Conservation (phyloP, 257 asterid species). For the Primulina tabacum region DNA sequence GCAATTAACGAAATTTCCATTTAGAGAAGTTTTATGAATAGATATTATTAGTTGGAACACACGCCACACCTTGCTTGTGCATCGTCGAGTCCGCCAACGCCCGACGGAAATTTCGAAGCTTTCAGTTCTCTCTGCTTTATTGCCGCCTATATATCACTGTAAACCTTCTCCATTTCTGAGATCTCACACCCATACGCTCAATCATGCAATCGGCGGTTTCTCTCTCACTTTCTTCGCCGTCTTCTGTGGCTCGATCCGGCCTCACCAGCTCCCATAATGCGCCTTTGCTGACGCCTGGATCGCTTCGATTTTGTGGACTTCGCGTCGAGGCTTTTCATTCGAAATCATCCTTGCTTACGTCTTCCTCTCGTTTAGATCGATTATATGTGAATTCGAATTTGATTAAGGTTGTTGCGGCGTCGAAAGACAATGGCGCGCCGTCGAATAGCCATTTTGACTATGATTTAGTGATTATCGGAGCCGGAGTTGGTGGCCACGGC, state of each 20-base stretch:
- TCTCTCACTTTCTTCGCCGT: slow-evolving; percentile 53
- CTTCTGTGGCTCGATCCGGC: slow-evolving; percentile 46
- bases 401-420: slow-evolving; percentile 42
- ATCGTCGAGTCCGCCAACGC: slow-evolving; percentile 10
- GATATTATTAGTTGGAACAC: too few species aligned
- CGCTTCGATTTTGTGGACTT: slow-evolving; percentile 83
- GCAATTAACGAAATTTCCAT: too few species aligned
- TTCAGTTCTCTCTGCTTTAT: slow-evolving; percentile 1
- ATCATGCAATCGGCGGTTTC: slow-evolving; percentile 70
- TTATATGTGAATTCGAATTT: slow-evolving; percentile 30
- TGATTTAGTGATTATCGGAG: slow-evolving; percentile 93
- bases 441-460: slow-evolving; percentile 65
- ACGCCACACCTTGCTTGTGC: not conserved
- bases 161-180: not conserved
- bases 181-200: slow-evolving; percentile 4
- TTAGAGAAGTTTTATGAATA: too few species aligned
- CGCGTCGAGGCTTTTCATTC: slow-evolving; percentile 58
- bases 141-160: not conserved
- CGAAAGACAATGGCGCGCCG: slow-evolving; percentile 50
- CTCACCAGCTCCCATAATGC: slow-evolving; percentile 27
- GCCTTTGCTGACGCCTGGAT: slow-evolving; percentile 43
- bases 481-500: slow-evolving; percentile 98
- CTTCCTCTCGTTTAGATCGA: slow-evolving; percentile 34
- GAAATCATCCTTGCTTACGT: slow-evolving; percentile 30
- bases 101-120: slow-evolving; percentile 15